A percentile compares a stretch with the other conserved stretches of the same genome.
Conservation (phyloP, 306 rosid genomes). For the Dryas drummondii region DNA sequence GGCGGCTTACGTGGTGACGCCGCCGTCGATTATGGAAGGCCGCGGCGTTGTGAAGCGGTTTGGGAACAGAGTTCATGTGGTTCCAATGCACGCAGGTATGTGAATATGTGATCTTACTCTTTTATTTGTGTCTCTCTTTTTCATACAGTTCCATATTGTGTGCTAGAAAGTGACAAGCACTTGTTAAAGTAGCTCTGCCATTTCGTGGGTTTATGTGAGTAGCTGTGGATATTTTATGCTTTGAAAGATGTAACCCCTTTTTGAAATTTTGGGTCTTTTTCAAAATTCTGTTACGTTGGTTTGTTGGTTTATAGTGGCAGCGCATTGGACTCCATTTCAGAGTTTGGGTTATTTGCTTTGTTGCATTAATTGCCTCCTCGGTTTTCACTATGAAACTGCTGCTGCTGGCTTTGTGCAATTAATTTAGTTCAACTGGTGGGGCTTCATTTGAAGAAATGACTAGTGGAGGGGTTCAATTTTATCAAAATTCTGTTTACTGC, state of each 20-base stretch:
- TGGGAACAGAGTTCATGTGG: constrained; percentile 75
- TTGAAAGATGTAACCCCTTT: background rate
- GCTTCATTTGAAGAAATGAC: background rate
- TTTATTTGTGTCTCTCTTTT: background rate
- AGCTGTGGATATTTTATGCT: background rate
- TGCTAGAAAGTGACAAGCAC: constrained; percentile 6
- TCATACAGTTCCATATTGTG: background rate
- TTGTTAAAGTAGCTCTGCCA: background rate
- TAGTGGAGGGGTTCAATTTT: background rate
- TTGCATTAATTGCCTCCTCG: background rate
- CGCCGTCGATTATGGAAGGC: constrained; percentile 81
- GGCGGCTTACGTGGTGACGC: constrained; percentile 60
- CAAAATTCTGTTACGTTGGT: background rate
- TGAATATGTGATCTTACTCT: too few relatives aligned
- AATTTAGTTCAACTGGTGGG: background rate
- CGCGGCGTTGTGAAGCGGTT: constrained; percentile 87
- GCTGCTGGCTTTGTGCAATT: background rate
- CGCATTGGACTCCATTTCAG: background rate
- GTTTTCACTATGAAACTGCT: background rate
- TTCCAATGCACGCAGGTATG: constrained; percentile 96
- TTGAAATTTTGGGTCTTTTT: background rate
- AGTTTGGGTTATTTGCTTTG: background rate
- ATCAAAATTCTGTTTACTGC: background rate
- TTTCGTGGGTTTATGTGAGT: background rate
- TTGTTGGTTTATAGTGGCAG: constrained; percentile 1